phyloP scores from a whole-genome alignment of 2,329 filamentous ascomycete species.

The Xylariaceae sp. region DNA sequence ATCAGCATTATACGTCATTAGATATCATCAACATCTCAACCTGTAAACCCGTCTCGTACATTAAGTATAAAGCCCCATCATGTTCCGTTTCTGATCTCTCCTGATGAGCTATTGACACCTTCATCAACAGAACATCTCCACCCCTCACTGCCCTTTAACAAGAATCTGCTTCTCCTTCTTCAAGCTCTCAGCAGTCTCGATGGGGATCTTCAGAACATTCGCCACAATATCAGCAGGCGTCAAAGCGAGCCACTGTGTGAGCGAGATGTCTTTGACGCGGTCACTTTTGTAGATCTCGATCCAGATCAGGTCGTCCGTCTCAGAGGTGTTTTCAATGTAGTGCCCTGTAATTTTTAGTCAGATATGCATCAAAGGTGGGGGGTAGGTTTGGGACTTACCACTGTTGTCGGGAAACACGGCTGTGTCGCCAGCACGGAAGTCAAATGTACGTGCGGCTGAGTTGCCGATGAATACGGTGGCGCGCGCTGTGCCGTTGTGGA shows the following conservation, averaged over 20 bases:
- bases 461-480: conserved; percentile 64
- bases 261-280: conserved; percentile 60
- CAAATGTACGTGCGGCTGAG: conserved; percentile 59
- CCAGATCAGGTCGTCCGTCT: conserved; percentile 61
- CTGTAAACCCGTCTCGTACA: no score
- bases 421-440: conserved; percentile 64
- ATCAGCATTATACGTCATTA: no score
- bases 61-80: no score
- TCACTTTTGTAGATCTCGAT: conserved; percentile 68
- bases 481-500: conserved; percentile 57
- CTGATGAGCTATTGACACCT: no score
- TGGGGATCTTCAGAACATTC: conserved; percentile 54
- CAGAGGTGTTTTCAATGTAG: conserved; percentile 66
- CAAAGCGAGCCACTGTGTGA: conserved; percentile 66
- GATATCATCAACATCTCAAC: no score
- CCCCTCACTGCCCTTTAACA: conserved; percentile 27
- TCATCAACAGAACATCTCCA: no score
- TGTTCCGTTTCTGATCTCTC: no score
- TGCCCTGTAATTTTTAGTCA: conserved; percentile 38
- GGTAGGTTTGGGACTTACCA: conserved; percentile 32
- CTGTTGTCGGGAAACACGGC: conserved; percentile 65
- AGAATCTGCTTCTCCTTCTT: conserved; percentile 63
- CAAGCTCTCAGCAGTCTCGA: conserved; percentile 51
- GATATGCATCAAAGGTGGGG: not conserved
- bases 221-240: conserved; percentile 62